Conservation (phyloP, 345 rosid genomes). For the Clausena lansium region DNA sequence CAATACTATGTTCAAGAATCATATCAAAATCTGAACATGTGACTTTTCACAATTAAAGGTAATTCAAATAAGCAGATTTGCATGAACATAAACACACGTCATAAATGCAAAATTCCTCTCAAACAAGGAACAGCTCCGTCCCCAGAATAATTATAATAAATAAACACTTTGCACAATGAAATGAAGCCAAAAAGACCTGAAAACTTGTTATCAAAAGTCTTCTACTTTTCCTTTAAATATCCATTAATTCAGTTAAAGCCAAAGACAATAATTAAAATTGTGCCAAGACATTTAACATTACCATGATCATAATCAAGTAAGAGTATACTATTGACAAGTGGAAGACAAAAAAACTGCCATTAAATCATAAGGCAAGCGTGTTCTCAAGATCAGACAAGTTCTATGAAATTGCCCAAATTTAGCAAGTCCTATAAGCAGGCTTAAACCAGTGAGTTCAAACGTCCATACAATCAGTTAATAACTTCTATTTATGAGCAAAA, state of each 20-base stretch:
- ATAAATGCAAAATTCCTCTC: neutral
- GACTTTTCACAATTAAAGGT: neutral
- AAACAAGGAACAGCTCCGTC: neutral
- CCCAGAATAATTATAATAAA: neutral
- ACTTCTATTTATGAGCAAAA: constrained; percentile 1
- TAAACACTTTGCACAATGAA: neutral
- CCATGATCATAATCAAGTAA: neutral
- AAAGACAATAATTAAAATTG: neutral
- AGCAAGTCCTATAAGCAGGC: constrained; percentile 2
- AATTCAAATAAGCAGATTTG: neutral
- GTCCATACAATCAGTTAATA: constrained; percentile 8
- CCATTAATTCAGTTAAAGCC: neutral
- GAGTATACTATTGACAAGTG: neutral
- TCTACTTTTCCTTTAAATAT: neutral
- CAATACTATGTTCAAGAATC: neutral
- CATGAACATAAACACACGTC: constrained; percentile 4
- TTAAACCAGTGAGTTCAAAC: neutral
- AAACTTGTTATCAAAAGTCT: neutral
- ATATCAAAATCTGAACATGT: neutral
- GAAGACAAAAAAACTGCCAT: neutral
- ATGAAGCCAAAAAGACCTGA: neutral
- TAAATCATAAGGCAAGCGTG: neutral
- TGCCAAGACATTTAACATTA: neutral
- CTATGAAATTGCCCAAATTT: constrained; percentile 1
- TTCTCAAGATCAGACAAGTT: neutral